Evolutionary conservation across 1,284 basidiomycete species (phyloP), one percentile per base, ranked within the genome.

Genomic region (Malassezia equina): DNA sequence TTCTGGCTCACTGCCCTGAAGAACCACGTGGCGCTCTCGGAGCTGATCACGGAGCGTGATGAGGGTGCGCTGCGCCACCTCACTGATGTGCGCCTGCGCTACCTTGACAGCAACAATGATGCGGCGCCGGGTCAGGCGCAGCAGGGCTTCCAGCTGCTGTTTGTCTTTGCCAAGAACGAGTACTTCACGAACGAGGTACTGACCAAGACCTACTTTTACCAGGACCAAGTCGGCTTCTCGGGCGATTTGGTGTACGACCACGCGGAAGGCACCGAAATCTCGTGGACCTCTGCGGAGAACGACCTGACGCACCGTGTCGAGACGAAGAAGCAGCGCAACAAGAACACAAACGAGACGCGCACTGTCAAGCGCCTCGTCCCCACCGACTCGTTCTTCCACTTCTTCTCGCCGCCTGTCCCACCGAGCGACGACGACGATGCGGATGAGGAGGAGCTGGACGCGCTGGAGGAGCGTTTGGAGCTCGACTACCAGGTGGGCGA

Each of bases 301-400:
- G 89, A 98, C 78, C 80, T 96, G 58, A 96, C 91, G 51, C 90
- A 91, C 79, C 88, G 89, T 79, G 86, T 90, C 67, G 93, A 96
- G 80, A 91, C 95, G 76, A 95, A 95, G 83, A 96, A 95, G 81
- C 93, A 96, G 78, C 81, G 91, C 69, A 96, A 96, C 80, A 98
- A 96, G 66, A 73, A 74, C 66, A 74, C 71, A 43, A 74, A 74
- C 67, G 70, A 74, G 65, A 73, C 70, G 15, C 64, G 71, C 28
- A 73, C 70, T 32, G 70, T 74, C 54, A 74, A 74, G 65, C 64
- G 71, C 27, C 65, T 69, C 24, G 71, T 74, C 9, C 71, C 71
- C 21, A 66, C 66, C 53, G 71, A 73, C 47, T 70, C 67, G 19
- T 73, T 74, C 67, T 74, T 74, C 66, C 73, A 74, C 70, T 74